Conservation (phyloP, 2,329 filamentous ascomycete genomes). For the Colletotrichum somersetense region DNA sequence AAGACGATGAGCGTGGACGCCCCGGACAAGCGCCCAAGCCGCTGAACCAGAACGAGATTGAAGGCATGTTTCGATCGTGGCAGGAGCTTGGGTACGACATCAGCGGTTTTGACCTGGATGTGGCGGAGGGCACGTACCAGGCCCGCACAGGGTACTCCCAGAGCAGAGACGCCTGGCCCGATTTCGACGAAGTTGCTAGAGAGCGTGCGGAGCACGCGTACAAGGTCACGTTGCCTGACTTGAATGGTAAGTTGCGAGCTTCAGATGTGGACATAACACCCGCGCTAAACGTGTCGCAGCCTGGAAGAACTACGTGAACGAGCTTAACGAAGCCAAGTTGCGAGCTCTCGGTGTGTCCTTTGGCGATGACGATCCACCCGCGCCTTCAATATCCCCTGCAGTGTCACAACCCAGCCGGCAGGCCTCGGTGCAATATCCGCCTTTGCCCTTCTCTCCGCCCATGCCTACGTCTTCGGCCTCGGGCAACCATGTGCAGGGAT, state of each 20-base stretch:
- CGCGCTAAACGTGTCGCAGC: conserved; percentile 52
- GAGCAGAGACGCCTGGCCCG: conserved; percentile 78
- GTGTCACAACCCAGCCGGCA: conserved; percentile 73
- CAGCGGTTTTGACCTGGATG: conserved; percentile 74
- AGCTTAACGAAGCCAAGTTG: conserved; percentile 90
- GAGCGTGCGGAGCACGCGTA: conserved; percentile 68
- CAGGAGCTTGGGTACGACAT: conserved; percentile 77
- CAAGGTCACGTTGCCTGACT: conserved; percentile 77
- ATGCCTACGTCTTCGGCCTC: conserved; percentile 82
- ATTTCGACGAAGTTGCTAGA: conserved; percentile 66
- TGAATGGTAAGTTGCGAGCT: conserved; percentile 63
- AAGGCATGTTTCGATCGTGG: conserved; percentile 74
- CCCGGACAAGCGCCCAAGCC: conserved; percentile 66
- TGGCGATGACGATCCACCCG: conserved; percentile 77
- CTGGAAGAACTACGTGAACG: conserved; percentile 83
- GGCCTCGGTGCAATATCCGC: conserved; percentile 79
- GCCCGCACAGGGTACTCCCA: conserved; percentile 64
- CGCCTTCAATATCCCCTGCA: conserved; percentile 75
- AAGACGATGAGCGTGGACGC: conserved; percentile 74
- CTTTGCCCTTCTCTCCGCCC: conserved; percentile 85
- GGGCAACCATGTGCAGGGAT: conserved; percentile 73
- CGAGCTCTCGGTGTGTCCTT: conserved; percentile 89
- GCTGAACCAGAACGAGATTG: conserved; percentile 66
- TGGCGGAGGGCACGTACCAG: conserved; percentile 34
- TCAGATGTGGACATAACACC: not conserved